phyloP scores from a whole-genome alignment of 352 stramenopile species.

The Globisporangium perplexum region DNA sequence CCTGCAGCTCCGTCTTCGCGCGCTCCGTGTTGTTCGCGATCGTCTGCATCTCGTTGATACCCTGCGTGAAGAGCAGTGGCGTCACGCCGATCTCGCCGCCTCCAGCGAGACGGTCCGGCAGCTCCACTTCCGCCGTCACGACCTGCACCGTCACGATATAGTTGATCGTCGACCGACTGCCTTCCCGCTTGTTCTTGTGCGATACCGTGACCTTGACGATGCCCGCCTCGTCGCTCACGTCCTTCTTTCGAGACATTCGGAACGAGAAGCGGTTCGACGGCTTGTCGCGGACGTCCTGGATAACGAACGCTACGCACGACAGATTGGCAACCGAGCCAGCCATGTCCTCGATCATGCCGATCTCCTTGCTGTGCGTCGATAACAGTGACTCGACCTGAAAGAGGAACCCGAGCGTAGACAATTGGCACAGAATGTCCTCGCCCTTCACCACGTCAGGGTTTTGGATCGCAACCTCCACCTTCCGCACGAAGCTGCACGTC shows the following conservation, averaged over 20 bases:
- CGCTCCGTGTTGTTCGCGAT: conserved; percentile 90
- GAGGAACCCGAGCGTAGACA: conserved; percentile 79
- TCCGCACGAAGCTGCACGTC: conserved; percentile 79
- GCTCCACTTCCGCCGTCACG: conserved; percentile 61
- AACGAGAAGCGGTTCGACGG: conserved; percentile 83
- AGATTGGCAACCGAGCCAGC: conserved; percentile 73
- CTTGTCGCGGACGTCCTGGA: conserved; percentile 84
- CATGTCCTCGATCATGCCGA: conserved; percentile 95
- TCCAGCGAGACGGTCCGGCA: conserved; percentile 59
- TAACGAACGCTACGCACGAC: conserved; percentile 81
- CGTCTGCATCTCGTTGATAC: conserved; percentile 95
- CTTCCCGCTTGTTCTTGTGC: conserved; percentile 42
- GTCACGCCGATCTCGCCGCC: conserved; percentile 80
- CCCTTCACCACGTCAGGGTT: conserved; percentile 67
- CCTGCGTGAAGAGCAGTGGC: conserved; percentile 85
- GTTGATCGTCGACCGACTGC: conserved; percentile 61
- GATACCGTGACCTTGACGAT: conserved; percentile 77
- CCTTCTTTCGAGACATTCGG: conserved; percentile 77
- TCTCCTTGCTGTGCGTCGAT: conserved; percentile 93
- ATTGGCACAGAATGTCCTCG: conserved; percentile 76
- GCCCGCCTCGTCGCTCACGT: conserved; percentile 61
- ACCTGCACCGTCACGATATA: conserved; percentile 85
- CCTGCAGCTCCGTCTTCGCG: conserved; percentile 84
- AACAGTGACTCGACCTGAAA: conserved; percentile 93
- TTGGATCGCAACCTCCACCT: conserved; percentile 79